Evolutionary conservation across 148 eudicot species (phyloP).

Genomic region (Linanthus parryae): DNA sequence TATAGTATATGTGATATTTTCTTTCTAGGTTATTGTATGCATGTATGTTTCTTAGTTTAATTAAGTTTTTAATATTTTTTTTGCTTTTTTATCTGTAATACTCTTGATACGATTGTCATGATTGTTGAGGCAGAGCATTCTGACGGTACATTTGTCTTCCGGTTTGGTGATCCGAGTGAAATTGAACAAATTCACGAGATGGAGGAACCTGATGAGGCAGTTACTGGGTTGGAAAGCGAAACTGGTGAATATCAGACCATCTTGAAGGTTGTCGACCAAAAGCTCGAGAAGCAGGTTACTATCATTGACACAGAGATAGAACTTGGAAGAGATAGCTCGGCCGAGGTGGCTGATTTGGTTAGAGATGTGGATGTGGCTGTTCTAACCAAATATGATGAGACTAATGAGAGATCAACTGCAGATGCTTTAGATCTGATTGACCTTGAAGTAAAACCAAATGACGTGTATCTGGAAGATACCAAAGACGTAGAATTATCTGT

Average conservation of each 20-base stretch:
- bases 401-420: not conserved
- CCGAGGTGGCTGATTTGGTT: conserved; percentile 7
- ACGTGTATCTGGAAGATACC: conserved; percentile 3
- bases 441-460: conserved; percentile 7
- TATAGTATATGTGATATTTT: too few relatives aligned
- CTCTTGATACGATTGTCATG: not conserved
- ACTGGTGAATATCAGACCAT: conserved; percentile 6
- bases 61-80: conserved; percentile 9
- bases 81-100: too few relatives aligned
- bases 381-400: not conserved
- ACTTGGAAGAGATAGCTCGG: conserved; percentile 2
- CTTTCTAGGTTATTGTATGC: not conserved
- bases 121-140: conserved; percentile 34
- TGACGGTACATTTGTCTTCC: conserved; percentile 69
- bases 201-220: conserved; percentile 12
- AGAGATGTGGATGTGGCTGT: not conserved
- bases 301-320: conserved; percentile 15
- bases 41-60: not conserved
- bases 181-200: conserved; percentile 16
- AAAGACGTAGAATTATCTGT: conserved; percentile 11
- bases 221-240: conserved; percentile 9
- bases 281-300: conserved; percentile 15
- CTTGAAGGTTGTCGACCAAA: conserved; percentile 29
- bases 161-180: conserved; percentile 64
- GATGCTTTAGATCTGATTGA: not conserved